Evolutionary conservation across 2,329 filamentous ascomycete genomes (phyloP).

Genomic region (Furcasterigmium furcatum): DNA sequence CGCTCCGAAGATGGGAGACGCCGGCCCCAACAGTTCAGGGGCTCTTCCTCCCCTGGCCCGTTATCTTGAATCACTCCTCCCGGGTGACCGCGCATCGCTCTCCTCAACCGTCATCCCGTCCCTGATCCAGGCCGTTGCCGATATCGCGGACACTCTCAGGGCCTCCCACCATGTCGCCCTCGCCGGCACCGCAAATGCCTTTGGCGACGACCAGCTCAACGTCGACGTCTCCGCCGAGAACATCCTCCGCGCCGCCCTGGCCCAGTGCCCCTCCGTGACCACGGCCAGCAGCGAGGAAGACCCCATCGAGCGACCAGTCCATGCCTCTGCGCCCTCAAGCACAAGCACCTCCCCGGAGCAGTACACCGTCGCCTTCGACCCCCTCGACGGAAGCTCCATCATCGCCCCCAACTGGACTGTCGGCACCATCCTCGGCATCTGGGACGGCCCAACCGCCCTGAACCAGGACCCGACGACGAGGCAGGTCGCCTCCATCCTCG

Average conservation of each 20-base stretch:
- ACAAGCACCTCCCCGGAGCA: constrained; percentile 24
- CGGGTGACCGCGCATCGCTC: constrained; percentile 26
- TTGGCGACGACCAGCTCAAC: constrained; percentile 59
- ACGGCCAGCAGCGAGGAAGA: constrained; percentile 61
- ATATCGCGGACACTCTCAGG: constrained; percentile 41
- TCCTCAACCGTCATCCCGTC: constrained; percentile 43
- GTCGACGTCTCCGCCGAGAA: constrained; percentile 52
- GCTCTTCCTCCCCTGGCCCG: neutral
- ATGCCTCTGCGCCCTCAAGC: constrained; percentile 7
- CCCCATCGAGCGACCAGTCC: constrained; percentile 40
- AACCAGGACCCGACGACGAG: constrained; percentile 28
- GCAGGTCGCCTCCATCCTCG: constrained; percentile 48
- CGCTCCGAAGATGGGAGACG: neutral
- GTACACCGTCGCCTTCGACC: constrained; percentile 61
- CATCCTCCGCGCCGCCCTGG: constrained; percentile 40
- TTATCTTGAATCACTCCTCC: constrained; percentile 18
- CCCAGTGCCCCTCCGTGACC: constrained; percentile 37
- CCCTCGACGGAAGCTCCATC: constrained; percentile 60
- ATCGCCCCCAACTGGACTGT: constrained; percentile 57
- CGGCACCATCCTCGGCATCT: constrained; percentile 58
- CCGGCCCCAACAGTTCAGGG: neutral
- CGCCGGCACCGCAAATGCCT: constrained; percentile 49
- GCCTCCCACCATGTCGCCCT: constrained; percentile 40
- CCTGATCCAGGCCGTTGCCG: constrained; percentile 40
- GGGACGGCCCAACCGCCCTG: constrained; percentile 47